Conservation (phyloP, 2,329 filamentous ascomycete genomes). For the Fusarium solani-melongenae region DNA sequence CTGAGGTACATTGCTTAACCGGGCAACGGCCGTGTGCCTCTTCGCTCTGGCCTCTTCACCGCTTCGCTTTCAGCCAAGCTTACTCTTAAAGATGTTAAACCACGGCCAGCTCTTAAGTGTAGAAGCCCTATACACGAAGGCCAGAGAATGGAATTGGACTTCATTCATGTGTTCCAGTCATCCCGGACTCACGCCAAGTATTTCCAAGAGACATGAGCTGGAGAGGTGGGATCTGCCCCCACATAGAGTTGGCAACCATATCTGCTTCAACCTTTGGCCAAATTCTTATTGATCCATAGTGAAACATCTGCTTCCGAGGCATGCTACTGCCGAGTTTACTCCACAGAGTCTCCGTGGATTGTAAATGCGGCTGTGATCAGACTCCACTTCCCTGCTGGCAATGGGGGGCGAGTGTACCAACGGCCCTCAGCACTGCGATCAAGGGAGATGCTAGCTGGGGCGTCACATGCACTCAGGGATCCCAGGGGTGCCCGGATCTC, state of each 20-base stretch:
- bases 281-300: not conserved
- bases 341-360: not conserved
- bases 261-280: not conserved
- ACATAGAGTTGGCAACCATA: not conserved
- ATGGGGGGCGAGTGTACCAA: not conserved
- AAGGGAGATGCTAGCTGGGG: not conserved
- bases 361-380: not conserved
- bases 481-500: not conserved
- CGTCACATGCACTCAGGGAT: not conserved
- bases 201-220: not conserved
- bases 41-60: not conserved
- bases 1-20: not conserved
- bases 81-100: not conserved
- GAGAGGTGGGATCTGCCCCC: not conserved
- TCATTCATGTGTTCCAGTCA: not conserved
- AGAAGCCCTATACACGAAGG: not conserved
- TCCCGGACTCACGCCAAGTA: not conserved
- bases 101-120: not conserved
- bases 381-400: not conserved
- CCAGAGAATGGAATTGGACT: not conserved
- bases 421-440: not conserved
- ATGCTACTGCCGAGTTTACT: not conserved
- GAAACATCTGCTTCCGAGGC: not conserved
- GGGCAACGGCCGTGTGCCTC: not conserved
- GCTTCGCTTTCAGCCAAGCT: not conserved